Conservation (phyloP, 192 early-diverging fungal genomes). For the Coemansia sp. region DNA sequence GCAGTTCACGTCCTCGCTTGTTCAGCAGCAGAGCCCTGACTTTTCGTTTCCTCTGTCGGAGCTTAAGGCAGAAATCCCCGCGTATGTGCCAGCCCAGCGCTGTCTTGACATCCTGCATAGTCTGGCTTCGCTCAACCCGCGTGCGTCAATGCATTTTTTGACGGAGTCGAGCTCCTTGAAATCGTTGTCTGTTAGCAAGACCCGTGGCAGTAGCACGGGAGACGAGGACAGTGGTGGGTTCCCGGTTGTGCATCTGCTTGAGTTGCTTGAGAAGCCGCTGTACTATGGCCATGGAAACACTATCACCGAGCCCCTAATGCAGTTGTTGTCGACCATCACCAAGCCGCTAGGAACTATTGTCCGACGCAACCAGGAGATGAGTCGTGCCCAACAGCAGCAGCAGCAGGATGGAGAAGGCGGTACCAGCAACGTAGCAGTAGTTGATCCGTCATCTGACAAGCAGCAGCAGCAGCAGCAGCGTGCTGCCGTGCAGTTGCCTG, state of each 20-base stretch:
- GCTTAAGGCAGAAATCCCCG: conserved; percentile 63
- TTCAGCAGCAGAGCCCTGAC: conserved; percentile 39
- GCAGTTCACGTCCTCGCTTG: conserved; percentile 39
- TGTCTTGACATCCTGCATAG: conserved; percentile 82
- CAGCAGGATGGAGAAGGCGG: conserved; percentile 10
- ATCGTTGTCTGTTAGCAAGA: conserved; percentile 27
- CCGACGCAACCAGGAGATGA: conserved; percentile 47
- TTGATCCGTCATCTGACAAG: neutral
- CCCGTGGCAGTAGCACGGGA: conserved; percentile 58
- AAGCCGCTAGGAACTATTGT: conserved; percentile 71
- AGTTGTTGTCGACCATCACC: conserved; percentile 77
- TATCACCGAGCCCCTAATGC: conserved; percentile 88
- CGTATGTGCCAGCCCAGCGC: conserved; percentile 88
- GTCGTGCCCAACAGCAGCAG: conserved; percentile 28
- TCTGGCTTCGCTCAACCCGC: conserved; percentile 76
- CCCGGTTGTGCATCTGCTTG: conserved; percentile 72
- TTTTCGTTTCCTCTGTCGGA: conserved; percentile 50
- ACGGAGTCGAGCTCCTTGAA: conserved; percentile 38
- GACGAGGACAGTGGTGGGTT: conserved; percentile 64
- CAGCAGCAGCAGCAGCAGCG: neutral
- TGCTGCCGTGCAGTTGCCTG: conserved; percentile 65
- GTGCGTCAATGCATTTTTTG: conserved; percentile 71
- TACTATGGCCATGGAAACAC: conserved; percentile 74
- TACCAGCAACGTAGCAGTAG: conserved; percentile 3
- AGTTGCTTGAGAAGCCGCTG: conserved; percentile 79